phyloP scores from a whole-genome alignment of 2,329 filamentous ascomycete species.

The Hymenoscyphus infarciens region DNA sequence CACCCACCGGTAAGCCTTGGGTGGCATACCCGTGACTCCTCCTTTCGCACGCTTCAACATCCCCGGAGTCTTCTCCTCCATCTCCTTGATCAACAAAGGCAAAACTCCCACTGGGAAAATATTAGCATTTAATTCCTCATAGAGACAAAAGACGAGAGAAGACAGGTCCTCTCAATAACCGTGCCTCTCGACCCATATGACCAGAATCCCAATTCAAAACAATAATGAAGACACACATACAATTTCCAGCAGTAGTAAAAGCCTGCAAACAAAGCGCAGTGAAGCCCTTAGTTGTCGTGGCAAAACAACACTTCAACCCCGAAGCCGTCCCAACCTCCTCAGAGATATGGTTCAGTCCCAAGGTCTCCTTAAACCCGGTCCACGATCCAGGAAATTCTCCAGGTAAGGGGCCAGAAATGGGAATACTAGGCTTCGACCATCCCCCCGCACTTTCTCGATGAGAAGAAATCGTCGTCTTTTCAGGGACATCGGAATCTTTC shows the following conservation, averaged over 20 bases:
- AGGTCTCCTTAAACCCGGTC: conserved; percentile 39
- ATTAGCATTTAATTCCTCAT: no score
- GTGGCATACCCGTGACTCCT: conserved; percentile 60
- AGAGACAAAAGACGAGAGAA: no score
- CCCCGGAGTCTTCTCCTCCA: conserved; percentile 48
- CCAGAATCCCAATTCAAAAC: no score
- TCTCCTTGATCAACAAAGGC: conserved; percentile 52
- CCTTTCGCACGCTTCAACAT: conserved; percentile 45
- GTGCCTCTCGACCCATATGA: no score
- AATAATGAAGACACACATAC: no score
- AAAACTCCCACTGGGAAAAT: conserved; percentile 51
- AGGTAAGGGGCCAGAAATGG: conserved; percentile 44
- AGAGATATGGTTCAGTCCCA: conserved; percentile 50
- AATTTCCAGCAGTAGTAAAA: conserved; percentile 62
- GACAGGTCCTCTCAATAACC: no score
- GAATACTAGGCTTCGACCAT: conserved; percentile 37
- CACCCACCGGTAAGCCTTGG: conserved; percentile 76
- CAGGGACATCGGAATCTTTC: conserved; percentile 48
- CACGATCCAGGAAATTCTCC: conserved; percentile 40
- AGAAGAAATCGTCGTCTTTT: conserved; percentile 46
- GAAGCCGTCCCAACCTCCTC: conserved; percentile 51
- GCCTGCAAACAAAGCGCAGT: conserved; percentile 67
- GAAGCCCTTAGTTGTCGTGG: conserved; percentile 59
- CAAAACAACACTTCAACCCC: conserved; percentile 65
- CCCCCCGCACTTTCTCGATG: conserved; percentile 39